phyloP scores from a whole-genome alignment of 352 stramenopile genomes.

The Globisporangium cylindrosporum region DNA sequence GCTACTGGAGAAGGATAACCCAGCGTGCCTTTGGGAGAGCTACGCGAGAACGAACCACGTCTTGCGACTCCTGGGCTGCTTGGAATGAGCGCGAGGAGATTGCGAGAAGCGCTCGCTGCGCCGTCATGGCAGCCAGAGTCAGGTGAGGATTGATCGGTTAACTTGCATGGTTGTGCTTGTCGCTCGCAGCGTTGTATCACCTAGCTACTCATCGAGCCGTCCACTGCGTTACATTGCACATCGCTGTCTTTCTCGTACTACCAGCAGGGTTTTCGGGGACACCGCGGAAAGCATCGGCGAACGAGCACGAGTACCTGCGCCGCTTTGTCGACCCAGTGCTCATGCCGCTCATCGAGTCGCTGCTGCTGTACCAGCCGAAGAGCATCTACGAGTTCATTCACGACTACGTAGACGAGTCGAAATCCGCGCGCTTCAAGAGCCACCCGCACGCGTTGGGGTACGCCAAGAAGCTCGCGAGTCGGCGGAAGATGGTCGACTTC shows the following conservation, averaged over 20 bases:
- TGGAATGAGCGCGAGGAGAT: slow-evolving; percentile 31
- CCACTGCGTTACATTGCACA: not conserved
- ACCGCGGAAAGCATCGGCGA: slow-evolving; percentile 30
- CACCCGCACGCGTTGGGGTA: slow-evolving; percentile 31
- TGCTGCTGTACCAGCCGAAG: slow-evolving; percentile 76
- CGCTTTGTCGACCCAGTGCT: slow-evolving; percentile 75
- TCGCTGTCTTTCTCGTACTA: not conserved
- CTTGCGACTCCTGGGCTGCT: not conserved
- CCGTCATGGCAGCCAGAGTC: slow-evolving; percentile 8
- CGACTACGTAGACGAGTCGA: slow-evolving; percentile 70
- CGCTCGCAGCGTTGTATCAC: not conserved
- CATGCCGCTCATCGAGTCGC: slow-evolving; percentile 78
- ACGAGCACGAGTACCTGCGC: slow-evolving; percentile 80
- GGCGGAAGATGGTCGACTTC: slow-evolving; percentile 78
- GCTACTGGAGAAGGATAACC: not conserved
- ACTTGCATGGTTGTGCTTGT: not conserved
- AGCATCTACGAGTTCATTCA: slow-evolving; percentile 83
- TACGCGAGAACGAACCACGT: not conserved
- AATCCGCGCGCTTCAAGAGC: slow-evolving; percentile 36
- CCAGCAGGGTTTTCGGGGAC: not conserved
- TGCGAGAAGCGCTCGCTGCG: slow-evolving; percentile 32
- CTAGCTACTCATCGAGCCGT: not conserved
- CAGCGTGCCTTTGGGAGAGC: no score
- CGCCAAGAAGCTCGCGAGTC: slow-evolving; percentile 67
- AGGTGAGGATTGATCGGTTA: not conserved